Evolutionary conservation across 2,329 filamentous ascomycete species (phyloP).

Genomic region (Paramyrothecium roridum): DNA sequence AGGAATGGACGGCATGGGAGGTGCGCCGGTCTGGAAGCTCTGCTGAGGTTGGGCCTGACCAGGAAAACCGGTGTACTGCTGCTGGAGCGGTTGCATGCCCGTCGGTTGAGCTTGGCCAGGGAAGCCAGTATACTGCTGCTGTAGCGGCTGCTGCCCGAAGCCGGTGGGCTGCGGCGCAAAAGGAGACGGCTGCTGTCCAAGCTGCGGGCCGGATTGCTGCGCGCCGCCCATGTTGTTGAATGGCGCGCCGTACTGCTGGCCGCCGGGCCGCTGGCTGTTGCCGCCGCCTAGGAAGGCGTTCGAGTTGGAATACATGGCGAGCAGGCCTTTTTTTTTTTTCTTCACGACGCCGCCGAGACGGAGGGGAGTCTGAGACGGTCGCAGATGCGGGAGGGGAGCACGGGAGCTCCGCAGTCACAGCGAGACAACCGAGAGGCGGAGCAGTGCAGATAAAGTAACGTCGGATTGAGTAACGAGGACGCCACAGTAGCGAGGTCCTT

Average conservation of each 20-base stretch:
- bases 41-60: slow-evolving; percentile 50
- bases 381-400: slow-evolving; percentile 11
- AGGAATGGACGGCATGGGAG: slow-evolving; percentile 58
- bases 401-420: slow-evolving; percentile 17
- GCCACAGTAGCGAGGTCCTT: neutral
- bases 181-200: slow-evolving; percentile 48
- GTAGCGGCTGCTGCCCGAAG: slow-evolving; percentile 49
- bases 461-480: neutral
- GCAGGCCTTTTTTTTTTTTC: slow-evolving; percentile 2
- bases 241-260: slow-evolving; percentile 46
- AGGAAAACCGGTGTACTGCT: slow-evolving; percentile 67
- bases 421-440: slow-evolving; percentile 1
- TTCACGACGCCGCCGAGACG: slow-evolving; percentile 11
- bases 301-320: slow-evolving; percentile 84
- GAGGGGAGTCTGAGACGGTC: slow-evolving; percentile 6
- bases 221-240: slow-evolving; percentile 34
- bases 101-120: slow-evolving; percentile 43
- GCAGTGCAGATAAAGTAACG: neutral
- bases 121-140: slow-evolving; percentile 60
- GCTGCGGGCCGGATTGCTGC: slow-evolving; percentile 39
- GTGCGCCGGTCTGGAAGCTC: slow-evolving; percentile 57
- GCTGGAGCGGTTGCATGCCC: slow-evolving; percentile 57
- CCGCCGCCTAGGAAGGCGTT: slow-evolving; percentile 81
- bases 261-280: slow-evolving; percentile 70
- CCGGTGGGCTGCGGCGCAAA: slow-evolving; percentile 60